These are phyloP conservation scores for Quercus suber DNA, from an alignment of 306 rosid genomes.

Conservation along the genomic window DNA sequence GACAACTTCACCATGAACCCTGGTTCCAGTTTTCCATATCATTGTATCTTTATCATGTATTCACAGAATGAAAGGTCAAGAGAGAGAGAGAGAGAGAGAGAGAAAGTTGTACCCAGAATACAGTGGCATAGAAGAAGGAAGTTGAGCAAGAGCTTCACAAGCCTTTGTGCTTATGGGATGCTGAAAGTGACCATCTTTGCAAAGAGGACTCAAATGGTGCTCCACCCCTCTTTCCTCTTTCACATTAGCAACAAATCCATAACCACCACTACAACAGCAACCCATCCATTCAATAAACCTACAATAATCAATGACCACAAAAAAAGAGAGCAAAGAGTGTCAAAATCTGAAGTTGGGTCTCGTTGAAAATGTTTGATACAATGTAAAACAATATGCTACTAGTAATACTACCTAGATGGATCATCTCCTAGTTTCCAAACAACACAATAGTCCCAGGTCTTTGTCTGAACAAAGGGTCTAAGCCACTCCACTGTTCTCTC, in stretches of 20 bases:
- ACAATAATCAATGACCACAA: neutral
- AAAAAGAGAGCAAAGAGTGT: neutral
- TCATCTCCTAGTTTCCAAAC: slow-evolving; percentile 79
- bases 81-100: neutral
- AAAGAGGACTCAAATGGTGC: slow-evolving; percentile 20
- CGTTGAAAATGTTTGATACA: neutral
- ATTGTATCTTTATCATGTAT: slow-evolving; percentile 1
- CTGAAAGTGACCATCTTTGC: slow-evolving; percentile 50
- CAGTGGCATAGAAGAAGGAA: slow-evolving; percentile 59
- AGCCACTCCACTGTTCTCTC: slow-evolving; percentile 42
- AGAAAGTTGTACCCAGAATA: slow-evolving; percentile 41
- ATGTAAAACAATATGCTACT: no score
- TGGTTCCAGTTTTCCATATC: slow-evolving; percentile 14
- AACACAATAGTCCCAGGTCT: slow-evolving; percentile 64
- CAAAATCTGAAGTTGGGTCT: neutral
- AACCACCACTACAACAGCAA: slow-evolving; percentile 72
- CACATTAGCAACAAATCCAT: slow-evolving; percentile 1
- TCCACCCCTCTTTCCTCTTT: slow-evolving; percentile 40
- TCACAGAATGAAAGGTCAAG: neutral
- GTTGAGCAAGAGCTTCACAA: slow-evolving; percentile 62
- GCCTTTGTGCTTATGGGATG: slow-evolving; percentile 62
- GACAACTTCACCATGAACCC: slow-evolving; percentile 78
- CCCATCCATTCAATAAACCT: slow-evolving; percentile 76
- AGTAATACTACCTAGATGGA: slow-evolving; percentile 36
- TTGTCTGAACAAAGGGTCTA: slow-evolving; percentile 52